A percentile compares a stretch with the other conserved stretches of the same genome.
Evolutionary conservation across 441 rosid genomes (phyloP).

Genomic region (Pelargonium australe): DNA sequence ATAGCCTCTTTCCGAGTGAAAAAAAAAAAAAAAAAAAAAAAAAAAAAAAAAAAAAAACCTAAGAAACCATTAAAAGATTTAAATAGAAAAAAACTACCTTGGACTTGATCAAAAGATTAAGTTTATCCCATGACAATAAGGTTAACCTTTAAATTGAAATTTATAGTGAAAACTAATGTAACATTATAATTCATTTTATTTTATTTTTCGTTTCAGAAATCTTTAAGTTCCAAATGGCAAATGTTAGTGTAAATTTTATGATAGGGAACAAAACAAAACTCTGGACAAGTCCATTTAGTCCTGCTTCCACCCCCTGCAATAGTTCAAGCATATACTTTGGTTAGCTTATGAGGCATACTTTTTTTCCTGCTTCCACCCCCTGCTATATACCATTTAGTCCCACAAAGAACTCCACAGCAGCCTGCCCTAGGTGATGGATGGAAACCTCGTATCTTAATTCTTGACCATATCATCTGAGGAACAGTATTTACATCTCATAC

Average conservation of each 20-base stretch:
- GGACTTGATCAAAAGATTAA: background rate
- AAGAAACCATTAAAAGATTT: background rate
- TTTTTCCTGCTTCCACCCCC: slow-evolving; percentile 99
- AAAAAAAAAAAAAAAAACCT: too few species aligned
- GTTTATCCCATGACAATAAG: background rate
- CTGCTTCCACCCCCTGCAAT: background rate
- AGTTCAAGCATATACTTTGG: background rate
- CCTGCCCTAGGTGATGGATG: slow-evolving; percentile 96
- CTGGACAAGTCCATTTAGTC: background rate
- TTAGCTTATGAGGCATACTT: slow-evolving; percentile 41
- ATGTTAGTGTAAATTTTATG: background rate
- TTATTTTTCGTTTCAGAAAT: background rate
- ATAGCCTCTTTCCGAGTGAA: background rate
- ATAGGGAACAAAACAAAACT: background rate
- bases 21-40: too few species aligned
- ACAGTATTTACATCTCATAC: slow-evolving; percentile 19
- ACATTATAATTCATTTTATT: background rate
- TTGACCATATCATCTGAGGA: slow-evolving; percentile 90
- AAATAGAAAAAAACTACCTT: background rate
- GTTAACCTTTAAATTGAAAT: background rate
- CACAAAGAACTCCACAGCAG: slow-evolving; percentile 79
- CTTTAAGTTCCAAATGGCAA: background rate
- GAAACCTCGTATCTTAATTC: slow-evolving; percentile 77
- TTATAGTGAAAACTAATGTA: background rate
- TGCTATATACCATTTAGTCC: slow-evolving; percentile 90